These are phyloP conservation scores for Ramularia collo-cygni DNA, from an alignment of 2,329 filamentous ascomycete genomes.

Conservation along the genomic window DNA sequence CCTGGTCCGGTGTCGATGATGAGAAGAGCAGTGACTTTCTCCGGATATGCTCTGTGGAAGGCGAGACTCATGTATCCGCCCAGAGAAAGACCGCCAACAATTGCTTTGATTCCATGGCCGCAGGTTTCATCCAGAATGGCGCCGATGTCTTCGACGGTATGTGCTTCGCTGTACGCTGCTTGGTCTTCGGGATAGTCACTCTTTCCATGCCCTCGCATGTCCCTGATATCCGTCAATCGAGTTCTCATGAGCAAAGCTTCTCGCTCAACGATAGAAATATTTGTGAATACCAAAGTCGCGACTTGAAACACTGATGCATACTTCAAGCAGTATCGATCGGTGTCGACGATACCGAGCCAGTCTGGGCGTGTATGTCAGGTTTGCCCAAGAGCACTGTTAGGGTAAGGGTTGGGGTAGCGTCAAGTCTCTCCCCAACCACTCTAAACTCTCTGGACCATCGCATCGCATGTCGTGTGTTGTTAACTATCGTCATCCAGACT, in stretches of 20 bases:
- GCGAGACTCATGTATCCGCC: slow-evolving; percentile 27
- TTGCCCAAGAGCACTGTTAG: too few relatives aligned
- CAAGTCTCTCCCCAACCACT: too few relatives aligned
- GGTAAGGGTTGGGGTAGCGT: too few relatives aligned
- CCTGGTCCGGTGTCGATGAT: slow-evolving; percentile 27
- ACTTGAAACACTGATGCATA: too few relatives aligned
- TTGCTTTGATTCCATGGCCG: slow-evolving; percentile 12
- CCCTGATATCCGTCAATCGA: slow-evolving; percentile 5
- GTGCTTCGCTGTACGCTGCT: slow-evolving; percentile 20
- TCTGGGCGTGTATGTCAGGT: too few relatives aligned
- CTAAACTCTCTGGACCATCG: too few relatives aligned
- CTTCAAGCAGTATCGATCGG: too few relatives aligned
- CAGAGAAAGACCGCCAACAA: slow-evolving; percentile 23
- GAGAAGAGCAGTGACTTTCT: slow-evolving; percentile 18
- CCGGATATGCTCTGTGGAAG: slow-evolving; percentile 20
- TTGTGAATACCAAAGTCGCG: slow-evolving; percentile 11
- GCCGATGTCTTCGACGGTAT: slow-evolving; percentile 24
- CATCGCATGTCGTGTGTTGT: too few relatives aligned
- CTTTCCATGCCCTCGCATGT: slow-evolving; percentile 24
- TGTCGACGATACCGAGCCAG: too few relatives aligned
- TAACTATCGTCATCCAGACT: too few relatives aligned
- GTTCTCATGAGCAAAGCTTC: too few relatives aligned
- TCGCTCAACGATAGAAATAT: too few relatives aligned
- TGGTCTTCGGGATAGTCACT: slow-evolving; percentile 19
- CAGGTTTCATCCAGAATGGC: slow-evolving; percentile 20